Evolutionary conservation across 1,284 basidiomycete species (phyloP).

Genomic region (Macrocystidia cucumis): DNA sequence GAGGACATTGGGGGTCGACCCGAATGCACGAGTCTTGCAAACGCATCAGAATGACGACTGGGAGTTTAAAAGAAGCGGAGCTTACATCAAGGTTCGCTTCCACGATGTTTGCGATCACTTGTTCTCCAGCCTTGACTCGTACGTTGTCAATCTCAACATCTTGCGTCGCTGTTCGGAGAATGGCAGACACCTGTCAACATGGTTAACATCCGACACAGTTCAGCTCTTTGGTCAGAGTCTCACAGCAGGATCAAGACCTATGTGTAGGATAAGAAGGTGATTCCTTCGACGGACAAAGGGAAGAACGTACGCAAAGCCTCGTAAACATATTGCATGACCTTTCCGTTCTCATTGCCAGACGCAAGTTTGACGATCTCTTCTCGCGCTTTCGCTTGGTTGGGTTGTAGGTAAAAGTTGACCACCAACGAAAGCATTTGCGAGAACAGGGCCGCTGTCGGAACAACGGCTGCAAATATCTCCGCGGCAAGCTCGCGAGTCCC

Average conservation of each 20-base stretch:
- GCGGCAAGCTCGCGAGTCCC: slow-evolving; percentile 27
- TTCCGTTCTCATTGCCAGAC: slow-evolving; percentile 12
- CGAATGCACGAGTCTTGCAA: slow-evolving; percentile 14
- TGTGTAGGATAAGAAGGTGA: background rate
- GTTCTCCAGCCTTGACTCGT: slow-evolving; percentile 23
- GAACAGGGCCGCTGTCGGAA: slow-evolving; percentile 45
- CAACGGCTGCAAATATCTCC: slow-evolving; percentile 36
- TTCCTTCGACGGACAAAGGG: background rate
- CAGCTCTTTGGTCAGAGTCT: slow-evolving; percentile 1
- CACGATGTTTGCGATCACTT: slow-evolving; percentile 32
- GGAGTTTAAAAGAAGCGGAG: slow-evolving; percentile 5
- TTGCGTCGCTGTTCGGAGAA: slow-evolving; percentile 30
- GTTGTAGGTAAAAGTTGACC: slow-evolving; percentile 56
- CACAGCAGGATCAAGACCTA: slow-evolving; percentile 4
- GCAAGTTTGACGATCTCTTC: slow-evolving; percentile 34
- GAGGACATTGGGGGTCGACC: slow-evolving; percentile 14
- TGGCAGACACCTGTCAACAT: slow-evolving; percentile 24
- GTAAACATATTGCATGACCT: slow-evolving; percentile 37
- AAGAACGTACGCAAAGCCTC: slow-evolving; percentile 42
- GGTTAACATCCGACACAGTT: slow-evolving; percentile 15
- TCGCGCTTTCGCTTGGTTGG: slow-evolving; percentile 28
- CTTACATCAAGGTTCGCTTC: slow-evolving; percentile 36
- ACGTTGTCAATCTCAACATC: slow-evolving; percentile 19
- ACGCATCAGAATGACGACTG: slow-evolving; percentile 1
- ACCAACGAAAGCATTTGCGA: slow-evolving; percentile 50